Evolutionary conservation across 805 yeast genomes (phyloP), one percentile per base, ranked within the genome.

Genomic region (Blastobotrys muscicola): DNA sequence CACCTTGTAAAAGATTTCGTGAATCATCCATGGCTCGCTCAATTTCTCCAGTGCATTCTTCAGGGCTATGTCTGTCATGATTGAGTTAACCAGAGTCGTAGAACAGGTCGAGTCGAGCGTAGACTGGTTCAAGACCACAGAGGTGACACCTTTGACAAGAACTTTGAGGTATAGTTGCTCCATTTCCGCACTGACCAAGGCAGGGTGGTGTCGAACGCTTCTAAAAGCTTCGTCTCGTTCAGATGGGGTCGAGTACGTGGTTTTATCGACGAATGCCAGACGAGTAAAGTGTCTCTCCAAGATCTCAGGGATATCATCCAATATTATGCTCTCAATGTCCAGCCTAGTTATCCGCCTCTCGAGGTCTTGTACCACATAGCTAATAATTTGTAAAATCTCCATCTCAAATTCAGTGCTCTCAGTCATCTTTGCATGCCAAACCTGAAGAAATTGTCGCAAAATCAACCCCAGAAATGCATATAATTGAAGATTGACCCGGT

Each of bases 1-100:
- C n/a, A 50, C 49, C 46, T 57, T 60, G 26, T 50, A 44, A 4
- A 70, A 50, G 3, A 75, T 56, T 29, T 69, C 74, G 65, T 76
- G 71, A 1, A 75, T 49, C 56, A 71, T 67, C 59, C 72, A 75
- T n/a, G 75, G 75, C 44, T 75, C 76, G 8, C 70, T 60, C 11
- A 75, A 45, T 50, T 71, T 72, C 5, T 67, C 70, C 4, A 72
- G 54, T 1, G 67, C 50, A 44, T 66, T 72, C 35, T 57, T 57
- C 35, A 76, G 43, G 0, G 70, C 60, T 36, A 74, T 50, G 37
- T 73, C 77, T 16, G 67, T 62, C 10, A 74, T 34, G 3, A 76
- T 45, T 1, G 70, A 56, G 3, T 64, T 50, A 4, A 73, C 44
- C 39, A 76, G 67, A 16, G 64, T 56, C 4, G 55, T 50, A 2